phyloP scores from a whole-genome alignment of 2,329 filamentous ascomycete genomes.

The Neonectria punicea region DNA sequence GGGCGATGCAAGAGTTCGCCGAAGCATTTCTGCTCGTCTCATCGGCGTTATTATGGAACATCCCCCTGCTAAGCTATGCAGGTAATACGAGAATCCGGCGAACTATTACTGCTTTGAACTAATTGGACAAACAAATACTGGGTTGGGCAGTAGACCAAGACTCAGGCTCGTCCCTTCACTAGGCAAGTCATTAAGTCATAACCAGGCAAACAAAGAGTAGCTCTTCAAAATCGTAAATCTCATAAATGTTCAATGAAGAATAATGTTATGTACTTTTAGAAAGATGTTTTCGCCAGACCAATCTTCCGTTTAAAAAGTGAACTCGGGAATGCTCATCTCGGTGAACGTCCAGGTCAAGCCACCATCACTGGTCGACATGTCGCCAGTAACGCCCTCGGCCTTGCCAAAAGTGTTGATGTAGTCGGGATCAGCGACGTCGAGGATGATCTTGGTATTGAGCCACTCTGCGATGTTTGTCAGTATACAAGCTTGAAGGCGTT shows the following conservation, averaged over 20 bases:
- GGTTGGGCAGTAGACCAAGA: no score
- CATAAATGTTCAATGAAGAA: background rate
- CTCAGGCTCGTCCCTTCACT: no score
- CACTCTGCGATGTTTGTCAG: conserved; percentile 17
- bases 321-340: conserved; percentile 19
- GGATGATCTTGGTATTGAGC: conserved; percentile 33
- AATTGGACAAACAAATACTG: no score
- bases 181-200: background rate
- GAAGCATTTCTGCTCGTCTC: no score
- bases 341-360: conserved; percentile 21
- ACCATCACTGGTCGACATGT: conserved; percentile 7
- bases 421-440: conserved; percentile 29
- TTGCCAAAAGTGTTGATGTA: conserved; percentile 28
- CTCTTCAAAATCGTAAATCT: background rate
- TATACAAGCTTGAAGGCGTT: fast-evolving
- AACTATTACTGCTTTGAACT: no score
- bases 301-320: conserved; percentile 2
- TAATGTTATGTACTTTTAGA: background rate
- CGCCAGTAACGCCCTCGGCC: conserved; percentile 8
- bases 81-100: no score
- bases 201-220: no score
- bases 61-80: no score
- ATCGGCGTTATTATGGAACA: no score
- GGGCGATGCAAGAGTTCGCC: no score
- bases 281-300: background rate